These are phyloP conservation scores for Aspergillus sp. DNA, from an alignment of 2,329 filamentous ascomycete species.

Conservation along the genomic window DNA sequence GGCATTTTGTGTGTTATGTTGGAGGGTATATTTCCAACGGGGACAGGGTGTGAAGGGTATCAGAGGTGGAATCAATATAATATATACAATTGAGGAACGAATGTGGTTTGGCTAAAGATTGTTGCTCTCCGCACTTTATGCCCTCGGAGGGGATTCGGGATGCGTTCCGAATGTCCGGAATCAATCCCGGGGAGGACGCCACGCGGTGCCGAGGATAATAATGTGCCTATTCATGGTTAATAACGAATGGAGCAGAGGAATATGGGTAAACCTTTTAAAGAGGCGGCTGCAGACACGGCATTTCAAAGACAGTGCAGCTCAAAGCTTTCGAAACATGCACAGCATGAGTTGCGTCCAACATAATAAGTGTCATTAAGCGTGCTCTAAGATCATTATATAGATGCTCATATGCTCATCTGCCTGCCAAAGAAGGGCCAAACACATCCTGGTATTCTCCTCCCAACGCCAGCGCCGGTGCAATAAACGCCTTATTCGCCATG, in stretches of 20 bases:
- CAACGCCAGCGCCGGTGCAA: conserved; percentile 43
- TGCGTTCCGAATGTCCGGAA: conserved; percentile 23
- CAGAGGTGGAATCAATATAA: not conserved
- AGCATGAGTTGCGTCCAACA: not conserved
- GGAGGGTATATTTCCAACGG: not conserved
- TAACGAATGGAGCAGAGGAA: not conserved
- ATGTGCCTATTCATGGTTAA: not conserved
- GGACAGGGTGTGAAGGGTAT: not conserved
- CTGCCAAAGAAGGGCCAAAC: conserved; percentile 21
- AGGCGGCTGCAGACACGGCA: not conserved
- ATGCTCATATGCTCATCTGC: conserved; percentile 33
- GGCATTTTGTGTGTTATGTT: not conserved
- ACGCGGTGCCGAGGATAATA: not conserved
- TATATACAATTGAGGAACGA: not conserved
- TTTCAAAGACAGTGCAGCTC: too few relatives aligned
- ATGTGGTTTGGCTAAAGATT: not conserved
- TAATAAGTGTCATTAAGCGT: conserved; percentile 35
- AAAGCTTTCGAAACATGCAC: not conserved
- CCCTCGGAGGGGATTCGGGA: conserved; percentile 17
- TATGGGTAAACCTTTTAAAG: not conserved
- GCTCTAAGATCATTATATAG: conserved; percentile 43
- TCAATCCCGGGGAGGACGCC: conserved; percentile 18
- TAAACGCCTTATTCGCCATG: conserved; percentile 25
- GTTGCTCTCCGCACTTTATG: conserved; percentile 10
- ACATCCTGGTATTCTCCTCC: conserved; percentile 25